Percentiles rank a stretch among this genome's conserved stretches.
These are phyloP conservation scores for Hypoxylon rubiginosum DNA, from an alignment of 2,329 filamentous ascomycete genomes.

Conservation along the genomic window DNA sequence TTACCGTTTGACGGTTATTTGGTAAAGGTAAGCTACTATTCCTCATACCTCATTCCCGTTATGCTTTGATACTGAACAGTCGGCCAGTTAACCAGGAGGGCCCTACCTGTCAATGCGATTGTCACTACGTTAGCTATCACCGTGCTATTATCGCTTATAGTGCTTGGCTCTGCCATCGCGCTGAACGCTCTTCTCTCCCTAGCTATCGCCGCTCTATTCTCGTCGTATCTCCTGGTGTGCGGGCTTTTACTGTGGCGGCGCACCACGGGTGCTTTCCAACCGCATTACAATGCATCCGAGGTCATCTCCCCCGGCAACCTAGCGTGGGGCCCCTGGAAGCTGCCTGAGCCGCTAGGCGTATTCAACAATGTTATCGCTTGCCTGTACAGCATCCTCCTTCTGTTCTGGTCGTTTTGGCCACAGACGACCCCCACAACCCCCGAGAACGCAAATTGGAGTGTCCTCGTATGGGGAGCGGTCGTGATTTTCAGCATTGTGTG, in stretches of 20 bases:
- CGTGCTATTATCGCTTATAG: conserved; percentile 46
- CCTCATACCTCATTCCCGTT: neutral
- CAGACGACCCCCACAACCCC: conserved; percentile 50
- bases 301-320: conserved; percentile 7
- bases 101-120: conserved; percentile 44
- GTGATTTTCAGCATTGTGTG: conserved; percentile 62
- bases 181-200: conserved; percentile 62
- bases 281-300: conserved; percentile 20
- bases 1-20: conserved; percentile 31
- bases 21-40: conserved; percentile 33
- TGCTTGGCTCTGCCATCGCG: conserved; percentile 50
- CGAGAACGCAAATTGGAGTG: conserved; percentile 62
- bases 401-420: conserved; percentile 71
- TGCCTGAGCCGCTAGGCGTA: conserved; percentile 64
- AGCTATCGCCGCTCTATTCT: conserved; percentile 58
- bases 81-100: conserved; percentile 36
- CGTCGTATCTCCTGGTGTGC: conserved; percentile 58
- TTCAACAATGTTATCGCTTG: conserved; percentile 68
- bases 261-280: conserved; percentile 48
- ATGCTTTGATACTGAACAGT: neutral
- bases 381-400: conserved; percentile 65
- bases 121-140: conserved; percentile 40
- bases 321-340: conserved; percentile 67
- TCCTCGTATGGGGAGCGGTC: conserved; percentile 59
- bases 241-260: conserved; percentile 59